Evolutionary conservation across 2,329 filamentous ascomycete genomes (phyloP), one percentile per base, ranked within the genome.

Genomic region (Raffaelea ambrosiae): DNA sequence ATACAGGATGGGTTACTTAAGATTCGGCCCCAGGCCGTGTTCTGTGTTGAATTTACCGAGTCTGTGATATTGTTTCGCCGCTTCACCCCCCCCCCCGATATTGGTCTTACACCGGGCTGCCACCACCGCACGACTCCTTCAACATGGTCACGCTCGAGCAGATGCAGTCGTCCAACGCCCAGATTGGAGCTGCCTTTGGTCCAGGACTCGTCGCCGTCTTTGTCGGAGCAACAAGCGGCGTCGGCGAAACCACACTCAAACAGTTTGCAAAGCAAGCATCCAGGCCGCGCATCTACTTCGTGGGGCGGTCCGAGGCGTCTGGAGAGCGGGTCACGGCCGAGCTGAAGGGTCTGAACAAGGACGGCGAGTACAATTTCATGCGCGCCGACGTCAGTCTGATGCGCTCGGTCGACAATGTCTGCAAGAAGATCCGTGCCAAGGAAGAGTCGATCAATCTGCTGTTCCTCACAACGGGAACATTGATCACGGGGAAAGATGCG

Each of bases 171-270:
- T 69, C 67, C 3, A 70, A 70, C 48, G 52, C 55, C 20, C 52
- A 52, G 8, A 60, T 65, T 23, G 29, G 54, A 11, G 51, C 55
- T n/a, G 45, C 54, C 4, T 61, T 72, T 3, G 64, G 63, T 4
- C 44, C 60, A 2, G 61, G 63, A n/a, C 61, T 73, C 5, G 67
- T 73, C 11, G 71, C 68, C 14, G 66, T 75, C 50, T 76, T 77
- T 51, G 66, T 70, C 7, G 73, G 74, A 22, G 73, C 62, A 19
- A 77, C 73, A 5, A 71, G 63, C 29, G 73, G 74, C 36, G 70
- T 77, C 42, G 73, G 73, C 41, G 68, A 72, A 53, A 62, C 61
- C 36, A 69, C 72, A 0, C 56, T 75, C 4, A 68, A 67, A 48
- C 57, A 65, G 7, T 71, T 76, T 41, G 68, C 67, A 3, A 61